Percentiles rank a stretch among this genome's conserved stretches.
Evolutionary conservation across 2,329 filamentous ascomycete genomes (phyloP).

Genomic region (Aspergillus tubingensis): DNA sequence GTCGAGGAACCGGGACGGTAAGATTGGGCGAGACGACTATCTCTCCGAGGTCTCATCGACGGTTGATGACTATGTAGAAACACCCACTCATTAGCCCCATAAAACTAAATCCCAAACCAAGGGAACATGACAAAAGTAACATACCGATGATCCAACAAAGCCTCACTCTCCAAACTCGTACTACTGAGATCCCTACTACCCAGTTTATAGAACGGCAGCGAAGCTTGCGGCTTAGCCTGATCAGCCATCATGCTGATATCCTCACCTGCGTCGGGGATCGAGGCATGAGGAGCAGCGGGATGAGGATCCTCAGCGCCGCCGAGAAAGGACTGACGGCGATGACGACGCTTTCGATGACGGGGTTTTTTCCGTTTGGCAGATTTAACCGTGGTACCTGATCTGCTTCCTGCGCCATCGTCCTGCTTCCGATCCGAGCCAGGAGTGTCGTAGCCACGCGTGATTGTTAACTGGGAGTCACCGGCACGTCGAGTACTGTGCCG

Average conservation of each 20-base stretch:
- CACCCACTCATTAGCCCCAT: constrained; percentile 9
- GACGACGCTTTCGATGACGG: constrained; percentile 76
- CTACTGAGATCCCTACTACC: constrained; percentile 67
- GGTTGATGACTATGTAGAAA: constrained; percentile 56
- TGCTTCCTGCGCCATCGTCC: constrained; percentile 24
- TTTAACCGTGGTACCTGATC: constrained; percentile 24
- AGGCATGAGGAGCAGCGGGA: constrained; percentile 52
- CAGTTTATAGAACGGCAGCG: constrained; percentile 57
- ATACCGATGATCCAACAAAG: constrained; percentile 81
- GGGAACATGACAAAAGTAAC: constrained; percentile 15
- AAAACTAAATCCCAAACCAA: not conserved
- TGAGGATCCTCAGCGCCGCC: constrained; percentile 59
- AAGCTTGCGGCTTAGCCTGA: constrained; percentile 27
- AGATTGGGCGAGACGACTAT: constrained; percentile 46
- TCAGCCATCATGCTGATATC: constrained; percentile 34
- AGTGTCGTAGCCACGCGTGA: constrained; percentile 7
- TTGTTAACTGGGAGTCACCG: constrained; percentile 8
- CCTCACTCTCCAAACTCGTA: constrained; percentile 87
- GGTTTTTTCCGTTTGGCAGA: constrained; percentile 61
- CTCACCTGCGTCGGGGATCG: constrained; percentile 37
- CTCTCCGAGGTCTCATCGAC: constrained; percentile 65
- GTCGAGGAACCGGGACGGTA: constrained; percentile 39
- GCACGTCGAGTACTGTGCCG: constrained; percentile 13
- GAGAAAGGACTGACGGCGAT: constrained; percentile 79
- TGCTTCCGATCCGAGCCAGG: constrained; percentile 19